Evolutionary conservation across 257 asterid genomes (phyloP).

Genomic region (Plantago elongata): DNA sequence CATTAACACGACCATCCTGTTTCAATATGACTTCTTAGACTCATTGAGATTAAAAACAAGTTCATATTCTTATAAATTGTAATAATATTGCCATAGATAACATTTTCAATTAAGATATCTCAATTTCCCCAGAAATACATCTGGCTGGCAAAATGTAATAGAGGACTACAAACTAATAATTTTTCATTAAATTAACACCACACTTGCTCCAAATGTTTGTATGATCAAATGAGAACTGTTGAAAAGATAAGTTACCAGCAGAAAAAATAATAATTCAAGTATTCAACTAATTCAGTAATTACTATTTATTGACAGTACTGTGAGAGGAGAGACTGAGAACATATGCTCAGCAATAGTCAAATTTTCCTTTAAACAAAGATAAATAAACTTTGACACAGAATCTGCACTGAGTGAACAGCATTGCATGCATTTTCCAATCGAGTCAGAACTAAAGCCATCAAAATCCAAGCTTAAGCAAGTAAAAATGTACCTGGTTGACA

Average conservation of each 20-base stretch:
- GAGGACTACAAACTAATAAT: not conserved
- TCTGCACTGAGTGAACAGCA: not conserved
- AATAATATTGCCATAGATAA: too few relatives aligned
- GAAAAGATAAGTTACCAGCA: too few relatives aligned
- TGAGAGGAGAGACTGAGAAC: conserved; percentile 2
- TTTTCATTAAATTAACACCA: not conserved
- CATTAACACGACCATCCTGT: conserved; percentile 88
- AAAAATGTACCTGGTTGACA: conserved; percentile 56
- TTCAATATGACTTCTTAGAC: conserved; percentile 21
- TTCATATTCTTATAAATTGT: not conserved
- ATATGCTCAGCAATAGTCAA: not conserved
- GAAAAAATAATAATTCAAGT: not conserved
- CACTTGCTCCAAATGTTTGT: not conserved
- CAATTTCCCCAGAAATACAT: not conserved
- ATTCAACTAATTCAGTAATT: not conserved
- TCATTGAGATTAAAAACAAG: not conserved
- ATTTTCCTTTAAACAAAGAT: not conserved
- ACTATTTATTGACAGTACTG: not conserved
- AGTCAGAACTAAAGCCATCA: not conserved
- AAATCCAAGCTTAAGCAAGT: not conserved
- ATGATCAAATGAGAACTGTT: not conserved
- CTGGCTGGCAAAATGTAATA: not conserved
- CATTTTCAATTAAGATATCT: not conserved
- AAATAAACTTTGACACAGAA: not conserved
- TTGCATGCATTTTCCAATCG: not conserved